Base-by-base conservation (phyloP, 495 filamentous ascomycete genomes). In the Pseudomonodictys pantanalensis region DNA sequence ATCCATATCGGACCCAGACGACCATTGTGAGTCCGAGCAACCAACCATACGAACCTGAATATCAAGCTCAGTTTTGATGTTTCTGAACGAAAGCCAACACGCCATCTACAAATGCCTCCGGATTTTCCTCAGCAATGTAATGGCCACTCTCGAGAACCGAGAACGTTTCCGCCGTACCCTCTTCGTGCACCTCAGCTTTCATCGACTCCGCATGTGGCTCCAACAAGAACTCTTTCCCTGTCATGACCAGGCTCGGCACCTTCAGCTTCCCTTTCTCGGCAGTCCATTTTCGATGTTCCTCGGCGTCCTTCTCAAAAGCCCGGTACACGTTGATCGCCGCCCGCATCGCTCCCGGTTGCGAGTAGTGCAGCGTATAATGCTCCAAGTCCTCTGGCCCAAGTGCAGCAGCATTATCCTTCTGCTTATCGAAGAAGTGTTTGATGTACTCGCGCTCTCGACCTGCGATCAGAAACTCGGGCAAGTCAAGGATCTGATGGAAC, bases 371-470 rank as follows among this genome's bases (percentile, higher is more conserved):
- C 11, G 67, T 66, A 49, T 80, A 80, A 25, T 69, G 67, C 9
- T 73, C 72, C n/a, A 79, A 23, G 39, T 72, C 70, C 41, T 61
- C 68, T 3, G 60, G 56, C 3, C 68, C 56, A 41, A 79, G 71
- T 0, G 70, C 72, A n/a, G 53, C 67, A n/a, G 60, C 61, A 24
- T 77, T 76, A 42, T 71, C 71, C 9, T 30, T 43, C 10, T 72
- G 48, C 46, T 71, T 73, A 42, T 76, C 70, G 52, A 70, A 78
- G 64, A 79, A 79, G 55, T 78, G 74, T 38, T 74, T 73, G 15
- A 79, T 24, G 48, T 80, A 79, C 25, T 74, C 66, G 11, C 66
- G 58, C 56, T 80, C 77, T 17, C 66, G 67, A 9, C 76, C 78
- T 3, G 68, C 63, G 11, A 76, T 71, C 0, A 79, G 68, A 8